Conservation (phyloP, 2,329 filamentous ascomycete genomes). For the Aspergillus costaricaensis region DNA sequence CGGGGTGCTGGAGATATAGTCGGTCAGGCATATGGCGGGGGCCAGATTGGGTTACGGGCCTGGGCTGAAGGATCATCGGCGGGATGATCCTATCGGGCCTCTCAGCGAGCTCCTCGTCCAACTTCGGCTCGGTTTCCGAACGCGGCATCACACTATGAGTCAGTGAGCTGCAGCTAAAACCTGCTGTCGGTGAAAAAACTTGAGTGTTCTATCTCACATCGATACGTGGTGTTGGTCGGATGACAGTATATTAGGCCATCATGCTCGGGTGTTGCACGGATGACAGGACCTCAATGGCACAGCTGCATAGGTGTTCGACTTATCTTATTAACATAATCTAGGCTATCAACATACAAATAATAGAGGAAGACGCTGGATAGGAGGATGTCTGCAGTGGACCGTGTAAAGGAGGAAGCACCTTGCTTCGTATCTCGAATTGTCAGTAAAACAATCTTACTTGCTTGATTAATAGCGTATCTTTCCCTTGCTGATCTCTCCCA, state of each 20-base stretch:
- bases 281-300: too few species aligned
- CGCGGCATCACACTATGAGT: background rate
- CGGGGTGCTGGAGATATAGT: conserved; percentile 3
- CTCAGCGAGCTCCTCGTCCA: background rate
- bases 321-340: background rate
- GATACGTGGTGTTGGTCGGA: too few species aligned
- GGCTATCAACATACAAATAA: background rate
- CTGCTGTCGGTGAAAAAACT: too few species aligned
- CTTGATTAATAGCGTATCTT: too few species aligned
- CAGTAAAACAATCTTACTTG: background rate
- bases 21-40: background rate
- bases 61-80: background rate
- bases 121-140: background rate
- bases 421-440: background rate
- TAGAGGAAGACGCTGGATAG: background rate
- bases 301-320: background rate
- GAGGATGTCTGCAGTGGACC: background rate
- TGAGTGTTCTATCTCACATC: too few species aligned
- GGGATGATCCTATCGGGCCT: background rate
- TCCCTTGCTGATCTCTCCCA: background rate
- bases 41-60: background rate
- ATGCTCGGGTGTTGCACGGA: too few species aligned
- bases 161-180: too few species aligned
- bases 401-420: background rate
- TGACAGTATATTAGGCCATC: too few species aligned